Percentiles rank a stretch among this genome's conserved stretches.
These are phyloP conservation scores for Lophium mytilinum DNA, from an alignment of 495 filamentous ascomycete species.

Conservation along the genomic window DNA sequence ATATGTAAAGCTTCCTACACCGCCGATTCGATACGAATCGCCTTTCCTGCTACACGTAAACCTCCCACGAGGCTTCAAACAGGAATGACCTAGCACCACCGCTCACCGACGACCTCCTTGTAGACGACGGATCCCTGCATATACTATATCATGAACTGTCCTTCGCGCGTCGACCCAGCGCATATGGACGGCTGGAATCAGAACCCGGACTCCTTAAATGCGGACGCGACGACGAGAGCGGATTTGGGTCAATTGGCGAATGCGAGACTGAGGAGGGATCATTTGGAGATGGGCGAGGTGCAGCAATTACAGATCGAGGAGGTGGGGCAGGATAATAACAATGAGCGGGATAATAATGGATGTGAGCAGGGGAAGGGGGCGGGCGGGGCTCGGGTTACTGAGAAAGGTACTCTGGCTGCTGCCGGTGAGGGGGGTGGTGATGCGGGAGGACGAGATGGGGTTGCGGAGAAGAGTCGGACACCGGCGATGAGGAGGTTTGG, in stretches of 20 bases:
- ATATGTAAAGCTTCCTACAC: too few relatives aligned
- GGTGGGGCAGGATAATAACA: too few relatives aligned
- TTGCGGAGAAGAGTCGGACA: slow-evolving; percentile 7
- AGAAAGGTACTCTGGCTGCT: background rate
- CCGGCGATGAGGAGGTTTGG: slow-evolving; percentile 2
- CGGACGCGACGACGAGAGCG: slow-evolving; percentile 49
- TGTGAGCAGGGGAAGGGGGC: too few relatives aligned
- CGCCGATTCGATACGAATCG: too few relatives aligned
- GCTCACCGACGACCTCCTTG: too few relatives aligned
- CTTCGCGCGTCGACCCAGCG: slow-evolving; percentile 45
- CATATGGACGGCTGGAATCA: slow-evolving; percentile 48
- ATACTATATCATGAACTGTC: slow-evolving; percentile 43
- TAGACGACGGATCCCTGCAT: background rate
- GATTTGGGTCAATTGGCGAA: slow-evolving; percentile 54
- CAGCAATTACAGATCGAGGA: too few relatives aligned
- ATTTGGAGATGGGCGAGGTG: background rate
- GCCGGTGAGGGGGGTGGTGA: background rate
- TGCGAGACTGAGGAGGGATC: slow-evolving; percentile 36
- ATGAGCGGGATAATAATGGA: too few relatives aligned
- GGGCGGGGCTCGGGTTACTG: too few relatives aligned
- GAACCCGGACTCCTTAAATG: slow-evolving; percentile 45
- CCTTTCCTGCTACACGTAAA: too few relatives aligned
- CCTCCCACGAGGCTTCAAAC: too few relatives aligned
- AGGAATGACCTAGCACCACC: too few relatives aligned
- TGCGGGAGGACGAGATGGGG: too few relatives aligned